Conservation (phyloP, 371 early-diverging fungal genomes). For the Nematocida sp. region DNA sequence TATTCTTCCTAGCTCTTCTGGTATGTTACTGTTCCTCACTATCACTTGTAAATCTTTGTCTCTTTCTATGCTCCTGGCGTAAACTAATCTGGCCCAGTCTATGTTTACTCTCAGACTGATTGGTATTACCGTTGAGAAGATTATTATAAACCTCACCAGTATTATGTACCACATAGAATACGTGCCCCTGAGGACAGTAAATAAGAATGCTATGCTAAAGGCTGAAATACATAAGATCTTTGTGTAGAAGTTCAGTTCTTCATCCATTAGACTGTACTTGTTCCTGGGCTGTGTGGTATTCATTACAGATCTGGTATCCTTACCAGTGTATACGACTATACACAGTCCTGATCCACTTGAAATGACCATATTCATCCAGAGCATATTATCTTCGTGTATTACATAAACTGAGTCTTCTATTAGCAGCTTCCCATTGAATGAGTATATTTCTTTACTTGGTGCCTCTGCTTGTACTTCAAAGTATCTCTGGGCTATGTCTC, state of each 20-base stretch:
- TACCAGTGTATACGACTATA: constrained; percentile 88
- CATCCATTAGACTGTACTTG: constrained; percentile 85
- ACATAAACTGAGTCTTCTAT: constrained; percentile 20
- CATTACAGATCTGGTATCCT: constrained; percentile 88
- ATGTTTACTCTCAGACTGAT: constrained; percentile 88
- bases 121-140: constrained; percentile 93
- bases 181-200: constrained; percentile 82
- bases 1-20: constrained; percentile 95
- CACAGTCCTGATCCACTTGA: constrained; percentile 84
- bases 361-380: constrained; percentile 94
- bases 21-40: constrained; percentile 84
- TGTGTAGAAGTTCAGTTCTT: constrained; percentile 80
- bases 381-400: constrained; percentile 76
- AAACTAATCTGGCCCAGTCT: constrained; percentile 86
- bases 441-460: constrained; percentile 90
- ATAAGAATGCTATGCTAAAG: constrained; percentile 67
- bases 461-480: constrained; percentile 69
- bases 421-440: constrained; percentile 76
- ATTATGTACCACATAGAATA: constrained; percentile 78
- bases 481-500: constrained; percentile 6
- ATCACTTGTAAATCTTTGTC: constrained; percentile 68
- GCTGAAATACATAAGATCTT: constrained; percentile 63
- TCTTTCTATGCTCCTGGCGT: constrained; percentile 67
- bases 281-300: constrained; percentile 87
- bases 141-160: constrained; percentile 81